Conservation (phyloP, 2,329 filamentous ascomycete species). For the Xylariaceae sp. region DNA sequence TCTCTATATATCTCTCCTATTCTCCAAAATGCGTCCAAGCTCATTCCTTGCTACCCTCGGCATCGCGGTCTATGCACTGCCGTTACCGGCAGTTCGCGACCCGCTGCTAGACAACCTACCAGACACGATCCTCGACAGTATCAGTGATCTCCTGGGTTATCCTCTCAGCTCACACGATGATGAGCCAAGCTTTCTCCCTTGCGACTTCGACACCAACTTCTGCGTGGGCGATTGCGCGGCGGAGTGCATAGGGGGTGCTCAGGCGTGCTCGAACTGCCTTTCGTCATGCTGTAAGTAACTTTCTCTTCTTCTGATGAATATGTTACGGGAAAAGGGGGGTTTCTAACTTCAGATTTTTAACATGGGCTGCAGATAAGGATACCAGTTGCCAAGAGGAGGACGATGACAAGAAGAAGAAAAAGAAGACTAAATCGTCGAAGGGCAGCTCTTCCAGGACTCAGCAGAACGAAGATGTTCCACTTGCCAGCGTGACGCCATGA, state of each 20-base stretch:
- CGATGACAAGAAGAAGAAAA: neutral
- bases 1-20: no score
- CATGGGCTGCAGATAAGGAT: no score
- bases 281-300: slow-evolving; percentile 26
- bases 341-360: slow-evolving; percentile 6
- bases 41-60: slow-evolving; percentile 24
- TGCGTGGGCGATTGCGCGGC: slow-evolving; percentile 27
- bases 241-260: slow-evolving; percentile 14
- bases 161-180: neutral
- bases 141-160: slow-evolving; percentile 24
- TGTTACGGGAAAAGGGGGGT: no score
- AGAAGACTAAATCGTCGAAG: neutral
- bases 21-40: slow-evolving; percentile 31
- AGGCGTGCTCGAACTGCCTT: slow-evolving; percentile 25
- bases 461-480: no score
- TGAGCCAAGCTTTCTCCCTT: neutral
- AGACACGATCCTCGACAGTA: slow-evolving; percentile 16
- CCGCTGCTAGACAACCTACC: slow-evolving; percentile 14
- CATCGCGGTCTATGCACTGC: slow-evolving; percentile 24
- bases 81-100: slow-evolving; percentile 18
- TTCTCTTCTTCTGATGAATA: no score
- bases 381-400: neutral
- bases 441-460: no score
- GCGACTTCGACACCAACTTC: slow-evolving; percentile 11
- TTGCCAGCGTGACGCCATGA: neutral